Conservation (phyloP, 305 asterid species). For the Fraxinus xanthoxyloides region DNA sequence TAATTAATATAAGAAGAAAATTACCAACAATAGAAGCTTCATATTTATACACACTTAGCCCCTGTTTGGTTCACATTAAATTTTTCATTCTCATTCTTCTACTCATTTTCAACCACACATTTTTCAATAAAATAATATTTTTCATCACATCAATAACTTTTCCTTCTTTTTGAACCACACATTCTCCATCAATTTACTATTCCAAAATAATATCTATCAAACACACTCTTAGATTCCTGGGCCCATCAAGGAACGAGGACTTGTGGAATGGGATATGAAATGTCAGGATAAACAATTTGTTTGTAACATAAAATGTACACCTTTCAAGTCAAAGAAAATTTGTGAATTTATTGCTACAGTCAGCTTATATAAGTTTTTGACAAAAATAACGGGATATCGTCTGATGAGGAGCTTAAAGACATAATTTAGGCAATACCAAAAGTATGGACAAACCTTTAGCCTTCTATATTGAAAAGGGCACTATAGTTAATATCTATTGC, state of each 20-base stretch:
- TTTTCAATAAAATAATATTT: too few relatives aligned
- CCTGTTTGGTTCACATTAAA: too few relatives aligned
- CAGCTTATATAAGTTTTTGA: background rate
- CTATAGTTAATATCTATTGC: too few relatives aligned
- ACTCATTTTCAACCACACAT: too few relatives aligned
- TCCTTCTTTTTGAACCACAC: too few relatives aligned
- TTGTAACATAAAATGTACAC: background rate
- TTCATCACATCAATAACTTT: too few relatives aligned
- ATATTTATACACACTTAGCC: background rate
- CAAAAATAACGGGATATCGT: background rate
- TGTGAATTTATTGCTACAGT: background rate
- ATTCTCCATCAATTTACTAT: too few relatives aligned
- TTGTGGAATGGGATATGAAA: background rate
- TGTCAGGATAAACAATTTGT: background rate
- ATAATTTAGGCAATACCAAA: background rate
- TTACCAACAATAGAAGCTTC: background rate
- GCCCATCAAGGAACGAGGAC: background rate
- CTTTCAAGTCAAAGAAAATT: background rate
- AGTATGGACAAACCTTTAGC: too few relatives aligned
- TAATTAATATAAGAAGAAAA: conserved; percentile 5
- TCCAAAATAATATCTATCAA: too few relatives aligned
- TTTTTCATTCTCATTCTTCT: too few relatives aligned
- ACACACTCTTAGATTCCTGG: background rate
- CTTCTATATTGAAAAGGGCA: too few relatives aligned
- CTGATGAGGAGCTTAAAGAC: background rate